Base-by-base conservation (phyloP, 352 stramenopile species). In the Peronospora farinosa region DNA sequence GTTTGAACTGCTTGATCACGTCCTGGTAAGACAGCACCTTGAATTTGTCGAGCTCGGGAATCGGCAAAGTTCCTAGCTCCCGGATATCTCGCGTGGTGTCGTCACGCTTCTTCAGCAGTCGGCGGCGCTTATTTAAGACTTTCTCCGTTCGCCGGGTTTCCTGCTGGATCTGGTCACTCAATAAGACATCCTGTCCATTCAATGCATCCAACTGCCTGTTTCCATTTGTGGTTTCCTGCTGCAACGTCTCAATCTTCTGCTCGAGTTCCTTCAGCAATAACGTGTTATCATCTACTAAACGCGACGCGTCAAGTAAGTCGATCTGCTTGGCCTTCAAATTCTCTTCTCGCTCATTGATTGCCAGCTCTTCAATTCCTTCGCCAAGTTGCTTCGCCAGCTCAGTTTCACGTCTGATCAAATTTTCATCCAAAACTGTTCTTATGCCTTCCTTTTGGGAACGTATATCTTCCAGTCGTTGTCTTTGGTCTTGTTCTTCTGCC, bases 41-140 rank as follows among this genome's bases (percentile, higher is more conserved):
- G 57, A 97, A 97, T 40, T 89, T 87, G 40, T 95, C 84, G 9
- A 98, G 78, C 69, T 98, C 96, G 11, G 81, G 82, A 25, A 84
- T 85, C 5, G 95, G 96, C 28, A 99, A 74, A 5, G 93, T 98
- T 21, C 97, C 96, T 5, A 99, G 78, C 50, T 98, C 96, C 45
- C 96, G 92, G 49, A 99, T 98, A 63, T 98, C 97, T 44, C 93
- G 78, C 63, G 94, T 94, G 30, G 92, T 92, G 57, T 96, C 92
- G 39, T 99, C 96, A 32, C 94, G 77, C 58, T 96, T 95, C 38
- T 90, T 78, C 9, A 96, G 40, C 45, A 94, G 58, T 10, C 90
- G 73, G 10, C 76, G 68, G 3, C 81, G 78, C 42, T 79, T 92
- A 46, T 75, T 95, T 41, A 88, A 71, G 19, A 84, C 70, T 59